A percentile compares a stretch with the other conserved stretches of the same genome.
These are phyloP conservation scores for Wallacemonas sp. DNA, from an alignment of 208 protist species.

Conservation along the genomic window DNA sequence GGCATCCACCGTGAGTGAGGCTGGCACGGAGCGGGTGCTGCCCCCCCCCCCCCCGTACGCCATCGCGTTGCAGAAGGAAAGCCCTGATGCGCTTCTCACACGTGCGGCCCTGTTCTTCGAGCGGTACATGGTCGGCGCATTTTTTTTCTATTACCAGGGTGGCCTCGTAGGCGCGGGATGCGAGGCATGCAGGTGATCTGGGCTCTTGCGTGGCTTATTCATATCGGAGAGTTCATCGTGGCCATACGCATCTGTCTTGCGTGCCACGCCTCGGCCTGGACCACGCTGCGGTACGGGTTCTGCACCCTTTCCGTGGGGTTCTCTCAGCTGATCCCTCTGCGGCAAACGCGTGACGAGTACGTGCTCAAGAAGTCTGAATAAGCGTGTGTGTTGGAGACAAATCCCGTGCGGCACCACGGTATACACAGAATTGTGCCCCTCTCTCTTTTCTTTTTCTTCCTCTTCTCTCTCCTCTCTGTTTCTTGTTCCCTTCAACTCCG, in stretches of 20 bases:
- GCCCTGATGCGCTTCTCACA: background rate
- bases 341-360: slow-evolving; percentile 31
- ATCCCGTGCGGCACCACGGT: no score
- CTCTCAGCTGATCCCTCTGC: slow-evolving; percentile 55
- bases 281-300: slow-evolving; percentile 34
- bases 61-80: background rate
- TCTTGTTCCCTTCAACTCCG: no score
- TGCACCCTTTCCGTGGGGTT: slow-evolving; percentile 46
- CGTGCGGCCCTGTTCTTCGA: slow-evolving; percentile 36
- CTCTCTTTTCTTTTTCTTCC: no score
- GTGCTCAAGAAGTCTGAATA: background rate
- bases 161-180: slow-evolving; percentile 39
- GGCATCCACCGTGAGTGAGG: slow-evolving; percentile 25
- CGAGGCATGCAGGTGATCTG: slow-evolving; percentile 36
- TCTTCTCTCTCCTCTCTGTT: no score
- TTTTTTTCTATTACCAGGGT: slow-evolving; percentile 29
- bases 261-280: slow-evolving; percentile 29
- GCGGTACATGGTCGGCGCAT: slow-evolving; percentile 31
- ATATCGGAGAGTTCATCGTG: slow-evolving; percentile 53
- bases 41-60: slow-evolving; percentile 38
- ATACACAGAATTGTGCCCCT: no score
- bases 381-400: no score
- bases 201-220: slow-evolving; percentile 42
- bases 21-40: slow-evolving; percentile 30
- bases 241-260: slow-evolving; percentile 43